phyloP scores from a whole-genome alignment of 192 early-diverging fungal genomes.

The Coemansia sp. region DNA sequence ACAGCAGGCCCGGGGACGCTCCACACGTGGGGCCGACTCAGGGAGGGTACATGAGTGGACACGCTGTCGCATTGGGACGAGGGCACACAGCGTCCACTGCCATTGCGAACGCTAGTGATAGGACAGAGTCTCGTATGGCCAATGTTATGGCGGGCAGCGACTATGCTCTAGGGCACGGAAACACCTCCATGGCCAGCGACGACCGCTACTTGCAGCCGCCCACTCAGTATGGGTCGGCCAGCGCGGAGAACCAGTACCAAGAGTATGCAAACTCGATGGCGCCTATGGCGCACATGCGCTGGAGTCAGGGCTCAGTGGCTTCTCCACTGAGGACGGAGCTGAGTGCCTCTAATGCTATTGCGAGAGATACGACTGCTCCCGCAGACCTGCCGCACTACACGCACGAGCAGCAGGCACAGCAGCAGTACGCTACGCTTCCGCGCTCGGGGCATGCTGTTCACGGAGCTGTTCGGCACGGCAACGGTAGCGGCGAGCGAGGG shows the following conservation, averaged over 20 bases:
- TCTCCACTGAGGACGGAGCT: slow-evolving; percentile 44
- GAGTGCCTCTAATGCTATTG: background rate
- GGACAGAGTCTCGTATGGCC: background rate
- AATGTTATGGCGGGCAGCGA: background rate
- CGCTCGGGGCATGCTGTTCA: slow-evolving; percentile 18
- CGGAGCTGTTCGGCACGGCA: background rate
- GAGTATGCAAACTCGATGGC: slow-evolving; percentile 20
- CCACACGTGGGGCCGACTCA: background rate
- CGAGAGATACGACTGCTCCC: background rate
- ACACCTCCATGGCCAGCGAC: background rate
- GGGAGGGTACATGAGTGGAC: background rate
- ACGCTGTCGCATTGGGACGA: background rate
- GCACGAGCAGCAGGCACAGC: slow-evolving; percentile 13
- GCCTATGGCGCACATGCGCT: slow-evolving; percentile 37
- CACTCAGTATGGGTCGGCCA: background rate
- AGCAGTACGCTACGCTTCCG: slow-evolving; percentile 35
- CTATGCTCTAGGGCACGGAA: background rate
- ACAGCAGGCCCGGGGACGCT: slow-evolving; percentile 7
- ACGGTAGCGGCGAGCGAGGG: slow-evolving; percentile 6
- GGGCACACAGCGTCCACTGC: background rate
- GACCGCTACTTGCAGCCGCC: background rate
- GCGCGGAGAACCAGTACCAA: slow-evolving; percentile 8
- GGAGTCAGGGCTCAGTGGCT: slow-evolving; percentile 31
- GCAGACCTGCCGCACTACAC: slow-evolving; percentile 1
- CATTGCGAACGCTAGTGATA: background rate